Conservation (phyloP, 1,284 basidiomycete species). For the Porodaedalea pini region DNA sequence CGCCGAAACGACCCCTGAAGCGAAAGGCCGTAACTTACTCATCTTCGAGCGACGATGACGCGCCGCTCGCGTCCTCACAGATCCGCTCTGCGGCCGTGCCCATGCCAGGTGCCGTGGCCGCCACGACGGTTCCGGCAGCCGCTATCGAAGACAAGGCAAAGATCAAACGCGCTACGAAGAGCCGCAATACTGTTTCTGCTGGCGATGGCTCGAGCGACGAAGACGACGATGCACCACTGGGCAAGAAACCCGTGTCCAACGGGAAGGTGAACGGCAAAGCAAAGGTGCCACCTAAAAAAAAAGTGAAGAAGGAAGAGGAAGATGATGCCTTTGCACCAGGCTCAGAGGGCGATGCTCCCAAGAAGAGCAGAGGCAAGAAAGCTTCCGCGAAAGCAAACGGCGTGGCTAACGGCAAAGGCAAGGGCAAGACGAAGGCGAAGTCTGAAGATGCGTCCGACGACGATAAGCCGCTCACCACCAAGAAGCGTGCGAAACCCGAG, state of each 20-base stretch:
- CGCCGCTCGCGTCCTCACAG: slow-evolving; percentile 57
- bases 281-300: slow-evolving; percentile 51
- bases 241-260: slow-evolving; percentile 38
- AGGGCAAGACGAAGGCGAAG: slow-evolving; percentile 37
- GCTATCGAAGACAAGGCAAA: slow-evolving; percentile 40
- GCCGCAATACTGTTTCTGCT: slow-evolving; percentile 34
- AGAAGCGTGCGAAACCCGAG: slow-evolving; percentile 29
- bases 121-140: slow-evolving; percentile 34
- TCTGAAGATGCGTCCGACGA: slow-evolving; percentile 30
- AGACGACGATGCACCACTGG: slow-evolving; percentile 32
- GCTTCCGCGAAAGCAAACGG: slow-evolving; percentile 28
- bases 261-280: slow-evolving; percentile 40
- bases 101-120: slow-evolving; percentile 41
- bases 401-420: slow-evolving; percentile 34
- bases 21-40: slow-evolving; percentile 52
- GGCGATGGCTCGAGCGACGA: slow-evolving; percentile 34
- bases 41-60: slow-evolving; percentile 67
- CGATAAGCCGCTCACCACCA: slow-evolving; percentile 31
- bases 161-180: slow-evolving; percentile 28
- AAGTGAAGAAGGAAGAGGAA: slow-evolving; percentile 56
- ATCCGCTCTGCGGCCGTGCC: slow-evolving; percentile 38
- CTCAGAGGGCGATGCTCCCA: slow-evolving; percentile 44
- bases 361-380: slow-evolving; percentile 34
- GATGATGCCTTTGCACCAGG: slow-evolving; percentile 35
- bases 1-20: slow-evolving; percentile 48